Base-by-base conservation (phyloP, 2,329 filamentous ascomycete genomes). In the Whalleya microplaca region DNA sequence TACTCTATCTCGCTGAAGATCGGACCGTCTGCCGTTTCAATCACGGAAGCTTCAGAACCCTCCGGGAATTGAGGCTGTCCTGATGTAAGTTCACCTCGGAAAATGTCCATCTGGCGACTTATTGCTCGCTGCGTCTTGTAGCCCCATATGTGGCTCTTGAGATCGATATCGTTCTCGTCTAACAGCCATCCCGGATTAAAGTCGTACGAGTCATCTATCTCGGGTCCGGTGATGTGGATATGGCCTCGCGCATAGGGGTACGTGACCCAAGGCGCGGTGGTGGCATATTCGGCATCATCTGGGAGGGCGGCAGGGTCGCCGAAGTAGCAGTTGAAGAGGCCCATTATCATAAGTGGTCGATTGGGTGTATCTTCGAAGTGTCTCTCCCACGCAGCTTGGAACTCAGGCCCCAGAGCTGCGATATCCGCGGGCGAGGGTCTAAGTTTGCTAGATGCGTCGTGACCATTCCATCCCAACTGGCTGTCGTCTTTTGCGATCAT, bases 61-160 rank as follows among this genome's bases (percentile, higher is more conserved):
- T 69, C 55, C 0, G 75, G 66, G 59, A 83, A 83, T 18, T 69
- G 61, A 0, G 80, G 80, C 51, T 80, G 78, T 0, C 75, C 70
- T 2, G 69, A 59, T 1, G 73, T 70, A 1, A 80, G 41, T 61
- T 81, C 75, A 63, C 81, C 75, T 54, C 75, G 60, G 70, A 79
- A 85, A 47, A 77, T 73, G 2, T 75, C 70, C 68, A 84, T 80
- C 16, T 83, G 80, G 1, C 84, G 80, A 18, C 76, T 73, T 45
- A 88, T 78, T 64, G 86, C 84, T 2, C 86, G 83, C 21, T 79
- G 77, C 63, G 81, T 81, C 69, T 88, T 89, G 75, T 88, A 88
- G 0, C 75, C 78, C 84, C 84, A 87, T 10, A 84, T 61, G 14
- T 83, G 79, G 61, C 79, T 82, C n/a, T 80, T 81, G 20, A 86